Evolutionary conservation across 768 basidiomycete species (phyloP).

Genomic region (Amylocystis lapponica): DNA sequence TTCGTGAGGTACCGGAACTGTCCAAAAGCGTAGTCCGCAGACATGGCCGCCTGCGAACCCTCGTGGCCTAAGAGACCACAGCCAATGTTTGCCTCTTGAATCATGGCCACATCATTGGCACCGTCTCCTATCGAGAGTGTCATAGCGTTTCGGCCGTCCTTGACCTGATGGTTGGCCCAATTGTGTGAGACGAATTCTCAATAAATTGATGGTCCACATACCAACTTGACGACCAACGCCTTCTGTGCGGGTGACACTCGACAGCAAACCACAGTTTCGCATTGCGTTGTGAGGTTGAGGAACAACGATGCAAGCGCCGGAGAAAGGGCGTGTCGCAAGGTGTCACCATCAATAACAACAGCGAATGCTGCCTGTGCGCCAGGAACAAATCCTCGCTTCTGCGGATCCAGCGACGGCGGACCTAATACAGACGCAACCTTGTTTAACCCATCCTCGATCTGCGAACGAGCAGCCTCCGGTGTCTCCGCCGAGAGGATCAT

Average conservation of each 20-base stretch:
- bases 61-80: slow-evolving; percentile 92
- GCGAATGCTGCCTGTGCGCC: slow-evolving; percentile 77
- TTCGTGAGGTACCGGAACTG: slow-evolving; percentile 94
- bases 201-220: slow-evolving; percentile 31
- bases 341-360: slow-evolving; percentile 95
- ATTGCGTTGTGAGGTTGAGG: slow-evolving; percentile 89
- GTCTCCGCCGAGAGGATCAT: slow-evolving; percentile 93
- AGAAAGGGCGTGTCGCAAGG: slow-evolving; percentile 74
- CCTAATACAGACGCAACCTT: slow-evolving; percentile 88
- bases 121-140: slow-evolving; percentile 95
- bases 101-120: slow-evolving; percentile 99
- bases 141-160: slow-evolving; percentile 94
- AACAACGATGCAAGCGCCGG: slow-evolving; percentile 79
- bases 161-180: slow-evolving; percentile 58
- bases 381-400: slow-evolving; percentile 59
- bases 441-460: slow-evolving; percentile 90
- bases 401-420: slow-evolving; percentile 57
- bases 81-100: slow-evolving; percentile 98
- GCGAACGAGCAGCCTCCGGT: slow-evolving; percentile 64
- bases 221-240: slow-evolving; percentile 91
- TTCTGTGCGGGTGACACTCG: slow-evolving; percentile 97
- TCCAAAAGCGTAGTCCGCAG: slow-evolving; percentile 96
- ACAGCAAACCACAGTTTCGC: slow-evolving; percentile 97
- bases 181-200: not conserved
- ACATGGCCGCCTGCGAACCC: slow-evolving; percentile 98